phyloP scores from a whole-genome alignment of 108 stramenopile genomes.

The Mayamaea pseudoterrestris region DNA sequence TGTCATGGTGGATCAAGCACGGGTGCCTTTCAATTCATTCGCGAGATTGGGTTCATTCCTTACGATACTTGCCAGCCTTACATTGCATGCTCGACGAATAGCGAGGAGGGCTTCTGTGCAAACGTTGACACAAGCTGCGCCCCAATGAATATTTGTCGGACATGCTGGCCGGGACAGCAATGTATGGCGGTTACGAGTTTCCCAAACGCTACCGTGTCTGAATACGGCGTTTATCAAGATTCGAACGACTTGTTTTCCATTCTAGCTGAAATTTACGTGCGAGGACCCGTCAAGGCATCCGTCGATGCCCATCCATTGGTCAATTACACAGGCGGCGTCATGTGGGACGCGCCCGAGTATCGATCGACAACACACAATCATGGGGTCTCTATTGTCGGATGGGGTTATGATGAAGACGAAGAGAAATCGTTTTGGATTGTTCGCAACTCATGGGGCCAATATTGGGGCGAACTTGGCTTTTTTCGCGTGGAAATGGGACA shows the following conservation, averaged over 20 bases:
- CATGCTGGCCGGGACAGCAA: constrained; percentile 39
- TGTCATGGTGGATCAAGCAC: constrained; percentile 58
- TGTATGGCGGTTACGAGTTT: constrained; percentile 58
- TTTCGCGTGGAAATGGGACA: constrained; percentile 59
- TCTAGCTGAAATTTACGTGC: constrained; percentile 77
- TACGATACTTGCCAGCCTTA: constrained; percentile 66
- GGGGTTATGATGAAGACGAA: constrained; percentile 56
- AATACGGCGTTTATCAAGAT: constrained; percentile 48
- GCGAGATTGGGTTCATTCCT: constrained; percentile 10
- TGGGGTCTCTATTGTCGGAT: constrained; percentile 85
- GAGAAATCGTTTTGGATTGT: not conserved
- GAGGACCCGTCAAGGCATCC: constrained; percentile 85
- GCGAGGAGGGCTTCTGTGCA: constrained; percentile 61
- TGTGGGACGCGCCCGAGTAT: constrained; percentile 41
- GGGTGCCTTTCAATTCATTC: constrained; percentile 14
- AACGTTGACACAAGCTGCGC: constrained; percentile 70
- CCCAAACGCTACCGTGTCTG: constrained; percentile 84
- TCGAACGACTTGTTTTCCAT: constrained; percentile 11
- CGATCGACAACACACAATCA: constrained; percentile 42
- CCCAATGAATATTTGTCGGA: constrained; percentile 59
- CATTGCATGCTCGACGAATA: constrained; percentile 72
- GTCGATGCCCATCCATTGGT: constrained; percentile 64
- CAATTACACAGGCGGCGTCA: constrained; percentile 67
- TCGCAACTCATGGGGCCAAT: constrained; percentile 16
- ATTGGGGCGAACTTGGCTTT: constrained; percentile 69